A percentile compares a stretch with the other conserved stretches of the same genome.
Conservation (phyloP, 495 filamentous ascomycete species). For the Annulohypoxylon maeteangense region DNA sequence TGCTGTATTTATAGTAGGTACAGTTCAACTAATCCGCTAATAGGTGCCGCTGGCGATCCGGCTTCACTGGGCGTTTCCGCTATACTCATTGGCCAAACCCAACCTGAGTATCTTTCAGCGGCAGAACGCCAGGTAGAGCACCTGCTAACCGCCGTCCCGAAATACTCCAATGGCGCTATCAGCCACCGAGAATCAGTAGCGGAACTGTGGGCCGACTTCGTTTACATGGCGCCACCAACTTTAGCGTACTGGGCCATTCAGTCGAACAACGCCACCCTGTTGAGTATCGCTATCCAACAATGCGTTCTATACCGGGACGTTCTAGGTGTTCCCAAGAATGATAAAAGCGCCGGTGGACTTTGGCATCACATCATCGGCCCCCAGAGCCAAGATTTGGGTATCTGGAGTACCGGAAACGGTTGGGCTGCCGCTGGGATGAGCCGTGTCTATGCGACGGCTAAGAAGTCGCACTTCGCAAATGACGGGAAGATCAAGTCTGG, state of each 20-base stretch:
- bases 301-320: constrained; percentile 56
- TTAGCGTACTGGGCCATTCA: constrained; percentile 62
- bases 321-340: constrained; percentile 43
- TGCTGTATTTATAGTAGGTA: neutral
- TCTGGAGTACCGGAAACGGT: constrained; percentile 64
- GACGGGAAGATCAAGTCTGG: constrained; percentile 46
- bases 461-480: constrained; percentile 47
- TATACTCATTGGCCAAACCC: constrained; percentile 55
- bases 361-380: constrained; percentile 64
- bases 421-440: constrained; percentile 64
- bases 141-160: constrained; percentile 56
- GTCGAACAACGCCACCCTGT: constrained; percentile 45
- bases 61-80: constrained; percentile 60
- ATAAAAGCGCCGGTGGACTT: constrained; percentile 42
- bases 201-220: constrained; percentile 63
- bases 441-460: constrained; percentile 60
- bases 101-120: constrained; percentile 50
- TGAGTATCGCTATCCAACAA: constrained; percentile 55
- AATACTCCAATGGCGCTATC: constrained; percentile 62
- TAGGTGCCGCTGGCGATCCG: constrained; percentile 55
- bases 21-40: neutral
- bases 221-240: constrained; percentile 62
- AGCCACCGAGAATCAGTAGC: constrained; percentile 58
- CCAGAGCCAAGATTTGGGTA: constrained; percentile 53
- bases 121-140: constrained; percentile 54